A percentile compares a stretch with the other conserved stretches of the same genome.
These are phyloP conservation scores for Trichoderma sp. DNA, from an alignment of 2,329 filamentous ascomycete species.

Conservation along the genomic window DNA sequence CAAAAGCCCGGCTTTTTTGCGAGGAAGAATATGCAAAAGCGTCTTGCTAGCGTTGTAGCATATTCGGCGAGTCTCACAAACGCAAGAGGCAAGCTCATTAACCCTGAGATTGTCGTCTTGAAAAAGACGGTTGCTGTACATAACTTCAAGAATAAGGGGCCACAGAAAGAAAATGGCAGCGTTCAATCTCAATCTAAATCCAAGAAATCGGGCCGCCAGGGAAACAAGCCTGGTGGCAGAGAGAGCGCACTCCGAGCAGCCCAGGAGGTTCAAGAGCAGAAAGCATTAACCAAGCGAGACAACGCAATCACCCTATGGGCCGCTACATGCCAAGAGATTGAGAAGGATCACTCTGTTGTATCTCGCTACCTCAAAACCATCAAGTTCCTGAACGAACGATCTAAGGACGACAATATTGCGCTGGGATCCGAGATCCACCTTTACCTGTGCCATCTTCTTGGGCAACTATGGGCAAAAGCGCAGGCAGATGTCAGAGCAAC, in stretches of 20 bases:
- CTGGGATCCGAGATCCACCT: slow-evolving; percentile 37
- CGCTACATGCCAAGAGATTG: slow-evolving; percentile 35
- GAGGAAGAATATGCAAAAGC: slow-evolving; percentile 54
- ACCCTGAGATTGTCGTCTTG: slow-evolving; percentile 61
- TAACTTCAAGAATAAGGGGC: slow-evolving; percentile 5
- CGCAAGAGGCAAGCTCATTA: slow-evolving; percentile 58
- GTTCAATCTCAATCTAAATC: slow-evolving; percentile 18
- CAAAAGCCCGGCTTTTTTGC: slow-evolving; percentile 31
- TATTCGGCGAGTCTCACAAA: slow-evolving; percentile 72
- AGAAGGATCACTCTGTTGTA: slow-evolving; percentile 43
- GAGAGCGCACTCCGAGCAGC: slow-evolving; percentile 38
- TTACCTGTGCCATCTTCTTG: slow-evolving; percentile 37
- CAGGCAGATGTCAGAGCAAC: background rate
- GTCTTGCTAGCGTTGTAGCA: slow-evolving; percentile 64
- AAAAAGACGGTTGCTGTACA: slow-evolving; percentile 22
- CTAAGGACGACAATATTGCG: slow-evolving; percentile 30
- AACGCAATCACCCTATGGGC: background rate
- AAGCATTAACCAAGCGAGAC: slow-evolving; percentile 21
- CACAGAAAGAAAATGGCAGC: slow-evolving; percentile 17
- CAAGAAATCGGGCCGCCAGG: slow-evolving; percentile 27
- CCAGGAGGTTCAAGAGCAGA: slow-evolving; percentile 36
- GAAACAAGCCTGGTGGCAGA: slow-evolving; percentile 31
- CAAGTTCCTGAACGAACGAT: slow-evolving; percentile 46
- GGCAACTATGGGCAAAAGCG: slow-evolving; percentile 21
- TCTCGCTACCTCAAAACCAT: slow-evolving; percentile 49